These are phyloP conservation scores for Chaetomiaceae sp. DNA, from an alignment of 2,329 filamentous ascomycete species.

Conservation along the genomic window DNA sequence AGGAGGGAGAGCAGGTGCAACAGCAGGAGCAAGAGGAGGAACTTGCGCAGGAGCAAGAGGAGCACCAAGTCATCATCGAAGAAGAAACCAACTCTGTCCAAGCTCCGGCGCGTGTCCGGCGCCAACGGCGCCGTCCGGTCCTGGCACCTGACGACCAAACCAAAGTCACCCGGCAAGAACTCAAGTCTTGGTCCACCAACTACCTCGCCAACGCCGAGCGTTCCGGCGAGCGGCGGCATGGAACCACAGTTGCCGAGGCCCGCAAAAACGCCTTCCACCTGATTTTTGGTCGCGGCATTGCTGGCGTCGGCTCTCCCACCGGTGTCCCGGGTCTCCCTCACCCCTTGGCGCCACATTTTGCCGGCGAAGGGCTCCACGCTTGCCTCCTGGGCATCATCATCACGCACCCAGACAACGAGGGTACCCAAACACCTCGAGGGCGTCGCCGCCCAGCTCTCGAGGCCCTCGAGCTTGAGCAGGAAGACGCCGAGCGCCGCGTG, in stretches of 20 bases:
- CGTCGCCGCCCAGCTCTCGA: constrained; percentile 41
- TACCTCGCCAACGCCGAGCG: constrained; percentile 53
- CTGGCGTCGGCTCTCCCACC: constrained; percentile 33
- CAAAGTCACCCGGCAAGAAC: constrained; percentile 33
- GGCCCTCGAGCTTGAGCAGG: constrained; percentile 38
- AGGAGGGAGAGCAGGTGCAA: neutral
- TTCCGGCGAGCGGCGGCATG: constrained; percentile 25
- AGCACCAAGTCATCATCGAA: constrained; percentile 6
- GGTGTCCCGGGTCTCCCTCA: constrained; percentile 32
- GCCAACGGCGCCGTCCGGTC: constrained; percentile 27
- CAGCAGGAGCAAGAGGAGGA: constrained; percentile 16
- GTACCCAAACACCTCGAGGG: constrained; percentile 19
- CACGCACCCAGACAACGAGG: constrained; percentile 18
- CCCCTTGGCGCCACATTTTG: constrained; percentile 44
- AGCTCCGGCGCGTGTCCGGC: constrained; percentile 24
- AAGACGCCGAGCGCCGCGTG: constrained; percentile 27
- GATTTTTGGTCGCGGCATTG: constrained; percentile 38
- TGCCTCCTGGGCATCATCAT: constrained; percentile 33
- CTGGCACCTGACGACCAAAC: constrained; percentile 30
- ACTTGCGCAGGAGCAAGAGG: neutral
- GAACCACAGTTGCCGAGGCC: constrained; percentile 34
- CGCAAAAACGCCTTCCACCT: constrained; percentile 38
- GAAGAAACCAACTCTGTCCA: constrained; percentile 11
- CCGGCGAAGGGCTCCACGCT: constrained; percentile 40
- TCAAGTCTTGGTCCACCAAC: constrained; percentile 38